Base-by-base conservation (phyloP, 306 rosid genomes). In the Inga oerstediana region DNA sequence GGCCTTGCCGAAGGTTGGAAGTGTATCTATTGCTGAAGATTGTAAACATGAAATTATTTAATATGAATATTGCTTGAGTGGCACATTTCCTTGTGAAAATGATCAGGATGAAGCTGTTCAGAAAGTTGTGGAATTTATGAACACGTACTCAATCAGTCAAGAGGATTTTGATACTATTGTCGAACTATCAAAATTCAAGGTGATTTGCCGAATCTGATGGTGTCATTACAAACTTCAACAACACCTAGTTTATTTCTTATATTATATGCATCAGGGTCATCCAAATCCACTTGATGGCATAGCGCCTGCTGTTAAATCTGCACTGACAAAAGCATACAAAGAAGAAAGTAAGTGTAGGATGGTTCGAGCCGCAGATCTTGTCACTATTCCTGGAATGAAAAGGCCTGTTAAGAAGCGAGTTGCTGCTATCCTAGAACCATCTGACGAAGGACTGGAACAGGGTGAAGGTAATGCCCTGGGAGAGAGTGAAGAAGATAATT, bases 131-230 rank as follows among this genome's bases (percentile, higher is more conserved):
- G 98, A 92, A 65, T 96, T 96, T 81, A 96, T 96, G 99, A 94
- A 91, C 82, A 82, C 77, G 10, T 96, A 94, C 86, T 94, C 98
- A 4, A 89, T 92, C 85, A 91, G 88, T 81, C 94, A 89, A 75
- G 99, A 96, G 74, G 99, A 96, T 86, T 96, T 83, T 56, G 91
- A 94, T 79, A 91, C 97, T 71, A 80, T 94, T 67, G 86, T 94
- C 59, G 99, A 96, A 88, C 87, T 94, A 81, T 94, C 98, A 75
- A 94, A 96, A 82, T 96, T 90, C 88, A 86, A 90, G 99, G 99
- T 96, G 84, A 79, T 46, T 73, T 77, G 27, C 68, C 66, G 68
- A 74, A 65, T 78, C 65, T 75, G 62, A 59, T 83, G 24, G 46
- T 32, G 8, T 27, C 71, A 10, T 78, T 51, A n/a, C 70, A 41